Conservation (phyloP, 257 asterid genomes). For the Mentha longifolia region DNA sequence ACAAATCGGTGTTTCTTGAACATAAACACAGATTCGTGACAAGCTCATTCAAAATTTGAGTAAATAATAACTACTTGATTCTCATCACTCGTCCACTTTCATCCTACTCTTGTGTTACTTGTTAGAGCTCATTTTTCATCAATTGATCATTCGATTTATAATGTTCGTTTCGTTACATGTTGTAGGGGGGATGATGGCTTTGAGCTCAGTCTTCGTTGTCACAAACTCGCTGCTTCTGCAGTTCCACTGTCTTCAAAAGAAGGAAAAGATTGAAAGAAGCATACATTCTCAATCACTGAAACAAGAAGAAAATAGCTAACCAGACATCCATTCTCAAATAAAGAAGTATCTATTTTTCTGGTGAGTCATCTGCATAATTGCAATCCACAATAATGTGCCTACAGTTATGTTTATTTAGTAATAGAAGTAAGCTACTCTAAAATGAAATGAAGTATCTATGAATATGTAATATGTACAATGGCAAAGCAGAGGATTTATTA, state of each 20-base stretch:
- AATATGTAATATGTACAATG: background rate
- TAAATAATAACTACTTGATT: background rate
- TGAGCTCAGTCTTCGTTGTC: conserved; percentile 91
- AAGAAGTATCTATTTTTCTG: conserved; percentile 1
- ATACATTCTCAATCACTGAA: conserved; percentile 31
- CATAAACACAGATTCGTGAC: background rate
- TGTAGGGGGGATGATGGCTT: conserved; percentile 94
- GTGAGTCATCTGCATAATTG: conserved; percentile 32
- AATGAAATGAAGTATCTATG: background rate
- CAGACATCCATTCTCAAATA: conserved; percentile 33
- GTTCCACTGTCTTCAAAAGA: conserved; percentile 57
- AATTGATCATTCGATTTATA: background rate
- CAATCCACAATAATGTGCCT: conserved; percentile 3
- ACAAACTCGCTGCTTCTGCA: conserved; percentile 86
- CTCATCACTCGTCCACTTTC: background rate
- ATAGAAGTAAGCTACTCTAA: background rate
- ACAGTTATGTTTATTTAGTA: background rate
- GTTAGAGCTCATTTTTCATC: background rate
- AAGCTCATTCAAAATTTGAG: background rate
- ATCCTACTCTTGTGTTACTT: too few relatives aligned
- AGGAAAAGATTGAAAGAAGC: conserved; percentile 32
- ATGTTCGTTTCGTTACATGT: background rate
- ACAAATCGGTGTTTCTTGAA: background rate
- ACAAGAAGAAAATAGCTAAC: conserved; percentile 38
- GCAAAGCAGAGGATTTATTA: too few relatives aligned